Evolutionary conservation across 352 stramenopile species (phyloP), one percentile per base, ranked within the genome.

Genomic region (Phytophthora citricola): DNA sequence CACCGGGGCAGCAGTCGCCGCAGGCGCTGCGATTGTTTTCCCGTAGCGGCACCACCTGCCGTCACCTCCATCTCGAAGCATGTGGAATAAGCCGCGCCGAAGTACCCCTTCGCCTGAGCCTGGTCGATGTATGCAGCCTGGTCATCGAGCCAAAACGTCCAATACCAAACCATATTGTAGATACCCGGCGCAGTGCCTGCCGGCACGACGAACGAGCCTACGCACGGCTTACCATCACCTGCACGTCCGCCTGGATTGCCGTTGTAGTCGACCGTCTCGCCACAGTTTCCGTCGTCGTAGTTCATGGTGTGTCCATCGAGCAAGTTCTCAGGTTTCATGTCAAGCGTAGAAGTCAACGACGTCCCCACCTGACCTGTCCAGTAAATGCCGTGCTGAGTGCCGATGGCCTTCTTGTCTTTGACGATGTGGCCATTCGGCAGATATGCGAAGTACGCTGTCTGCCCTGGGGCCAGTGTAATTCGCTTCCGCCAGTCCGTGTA

Each of bases 131-230:
- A 90, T 2, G 58, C 60, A 31, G 14, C 36, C 44, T 73, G 67
- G 45, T 88, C 58, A 31, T 87, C 75, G 5, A 87, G 54, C 64
- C 83, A 90, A 60, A 87, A 90, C 43, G 79, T 87, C 82, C 82
- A 91, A 59, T 84, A 89, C 82, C 82, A 91, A 8, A 91, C 82
- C 63, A 89, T 81, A 31, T 83, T 82, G 66, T 88, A 91, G 38
- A 83, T 69, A 12, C 82, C 82, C 1, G 79, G 62, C 8, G 72
- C 17, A 0, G 78, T 87, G 24, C 76, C 76, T 6, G 44, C 50
- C 0, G 82, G 79, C 39, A 89, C 70, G 29, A 63, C 69, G 46
- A 91, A 91, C 20, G 69, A 67, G 5, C 82, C 76, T 27, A 91
- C 71, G 36, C 82, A 91, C 2, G 82, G 82, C 58, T 87, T 85